A percentile compares a stretch with the other conserved stretches of the same genome.
These are phyloP conservation scores for Dicorynia guianensis DNA, from an alignment of 306 rosid genomes.

Conservation along the genomic window DNA sequence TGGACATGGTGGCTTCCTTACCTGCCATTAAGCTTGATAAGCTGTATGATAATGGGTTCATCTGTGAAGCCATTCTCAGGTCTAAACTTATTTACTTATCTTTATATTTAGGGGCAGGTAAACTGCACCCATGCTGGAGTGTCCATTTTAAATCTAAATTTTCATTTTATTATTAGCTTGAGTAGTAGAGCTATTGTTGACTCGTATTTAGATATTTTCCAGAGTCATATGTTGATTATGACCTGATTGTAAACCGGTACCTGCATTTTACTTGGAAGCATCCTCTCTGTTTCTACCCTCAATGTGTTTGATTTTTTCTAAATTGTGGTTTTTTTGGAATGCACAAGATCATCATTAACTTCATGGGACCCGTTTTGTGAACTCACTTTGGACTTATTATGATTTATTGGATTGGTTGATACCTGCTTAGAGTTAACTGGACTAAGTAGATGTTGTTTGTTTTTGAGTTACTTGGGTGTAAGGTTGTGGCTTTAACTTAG, in stretches of 20 bases:
- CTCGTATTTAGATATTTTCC: background rate
- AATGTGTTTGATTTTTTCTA: constrained; percentile 1
- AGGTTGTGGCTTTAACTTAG: constrained; percentile 23
- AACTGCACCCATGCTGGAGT: background rate
- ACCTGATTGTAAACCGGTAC: background rate
- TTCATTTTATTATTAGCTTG: background rate
- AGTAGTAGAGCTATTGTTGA: background rate
- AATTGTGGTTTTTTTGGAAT: constrained; percentile 24
- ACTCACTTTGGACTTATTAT: background rate
- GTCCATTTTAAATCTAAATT: constrained; percentile 1
- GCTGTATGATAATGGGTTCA: constrained; percentile 84
- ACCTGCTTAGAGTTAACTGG: constrained; percentile 1
- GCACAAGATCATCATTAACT: constrained; percentile 17
- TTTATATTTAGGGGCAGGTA: background rate
- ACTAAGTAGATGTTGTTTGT: constrained; percentile 10
- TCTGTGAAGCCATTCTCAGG: constrained; percentile 99
- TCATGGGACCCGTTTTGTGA: constrained; percentile 13
- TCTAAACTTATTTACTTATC: constrained; percentile 33
- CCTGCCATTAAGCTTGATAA: constrained; percentile 92
- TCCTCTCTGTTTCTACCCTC: background rate
- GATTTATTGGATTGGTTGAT: background rate
- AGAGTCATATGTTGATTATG: constrained; percentile 11
- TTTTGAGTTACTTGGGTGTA: constrained; percentile 14
- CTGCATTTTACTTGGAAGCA: no score
- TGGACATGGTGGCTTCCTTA: constrained; percentile 99